Percentiles rank a stretch among this genome's conserved stretches.
phyloP scores from a whole-genome alignment of 352 stramenopile species.

The Phytophthora rubi region DNA sequence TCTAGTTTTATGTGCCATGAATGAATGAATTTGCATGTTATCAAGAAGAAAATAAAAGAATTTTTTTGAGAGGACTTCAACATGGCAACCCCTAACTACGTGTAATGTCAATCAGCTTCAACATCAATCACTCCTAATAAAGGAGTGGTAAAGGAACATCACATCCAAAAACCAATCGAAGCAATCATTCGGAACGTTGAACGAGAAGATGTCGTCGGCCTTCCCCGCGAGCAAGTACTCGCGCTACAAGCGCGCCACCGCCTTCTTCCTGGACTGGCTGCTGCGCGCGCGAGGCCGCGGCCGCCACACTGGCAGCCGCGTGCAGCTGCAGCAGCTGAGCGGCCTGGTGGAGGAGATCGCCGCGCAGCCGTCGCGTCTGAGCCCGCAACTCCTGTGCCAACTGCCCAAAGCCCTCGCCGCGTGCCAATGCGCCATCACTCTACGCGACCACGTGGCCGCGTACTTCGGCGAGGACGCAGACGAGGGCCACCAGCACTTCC shows the following conservation, averaged over 20 bases:
- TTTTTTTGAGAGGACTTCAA: too few species aligned
- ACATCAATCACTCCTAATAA: too few species aligned
- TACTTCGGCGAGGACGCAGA: constrained; percentile 12
- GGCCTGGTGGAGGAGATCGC: constrained; percentile 8
- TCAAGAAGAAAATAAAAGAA: too few species aligned
- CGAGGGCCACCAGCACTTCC: constrained; percentile 1
- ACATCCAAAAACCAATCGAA: too few species aligned
- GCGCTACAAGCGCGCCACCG: constrained; percentile 8
- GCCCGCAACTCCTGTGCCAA: constrained; percentile 4
- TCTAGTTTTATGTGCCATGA: too few species aligned
- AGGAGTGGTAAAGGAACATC: too few species aligned
- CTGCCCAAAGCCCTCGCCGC: constrained; percentile 21
- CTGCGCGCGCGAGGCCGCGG: background rate
- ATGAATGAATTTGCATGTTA: too few species aligned
- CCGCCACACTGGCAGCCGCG: background rate
- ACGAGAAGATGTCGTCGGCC: background rate
- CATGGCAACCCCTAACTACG: too few species aligned
- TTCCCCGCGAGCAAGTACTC: constrained; percentile 5
- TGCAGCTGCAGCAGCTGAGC: background rate
- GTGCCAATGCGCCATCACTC: constrained; percentile 14
- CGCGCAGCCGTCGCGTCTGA: background rate
- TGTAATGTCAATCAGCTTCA: too few species aligned
- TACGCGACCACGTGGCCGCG: background rate
- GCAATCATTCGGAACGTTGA: too few species aligned
- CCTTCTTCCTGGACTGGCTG: constrained; percentile 6